These are phyloP conservation scores for Gossypium thurberi DNA, from an alignment of 345 rosid genomes.

Conservation along the genomic window DNA sequence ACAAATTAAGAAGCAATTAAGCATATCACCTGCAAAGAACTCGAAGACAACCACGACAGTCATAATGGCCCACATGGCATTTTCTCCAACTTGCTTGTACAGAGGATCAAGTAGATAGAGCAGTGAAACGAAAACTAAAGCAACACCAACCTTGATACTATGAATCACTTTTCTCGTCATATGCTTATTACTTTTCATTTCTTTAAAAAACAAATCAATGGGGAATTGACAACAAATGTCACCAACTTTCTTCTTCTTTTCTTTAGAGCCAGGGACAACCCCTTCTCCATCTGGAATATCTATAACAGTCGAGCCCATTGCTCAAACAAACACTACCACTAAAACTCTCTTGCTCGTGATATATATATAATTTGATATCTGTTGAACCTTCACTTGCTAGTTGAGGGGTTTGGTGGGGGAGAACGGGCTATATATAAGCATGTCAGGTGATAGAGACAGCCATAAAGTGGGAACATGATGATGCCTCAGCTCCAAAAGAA, in stretches of 20 bases:
- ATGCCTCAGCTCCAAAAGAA: conserved; percentile 8
- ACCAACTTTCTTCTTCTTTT: conserved; percentile 7
- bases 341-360: neutral
- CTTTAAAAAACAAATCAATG: conserved; percentile 15
- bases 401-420: conserved; percentile 7
- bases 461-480: neutral
- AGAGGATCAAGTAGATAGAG: conserved; percentile 51
- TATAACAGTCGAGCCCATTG: conserved; percentile 39
- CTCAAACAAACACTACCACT: neutral
- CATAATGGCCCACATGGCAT: conserved; percentile 82
- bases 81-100: conserved; percentile 51
- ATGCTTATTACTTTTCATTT: conserved; percentile 14
- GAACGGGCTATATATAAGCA: neutral
- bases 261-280: neutral
- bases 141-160: conserved; percentile 54
- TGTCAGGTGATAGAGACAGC: neutral
- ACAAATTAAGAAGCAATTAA: neutral
- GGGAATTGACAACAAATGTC: neutral
- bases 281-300: conserved; percentile 27
- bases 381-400: neutral
- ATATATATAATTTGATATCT: neutral
- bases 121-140: conserved; percentile 57
- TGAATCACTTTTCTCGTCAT: conserved; percentile 38
- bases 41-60: conserved; percentile 72
- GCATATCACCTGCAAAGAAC: conserved; percentile 51